Evolutionary conservation across 2,329 filamentous ascomycete genomes (phyloP).

Genomic region (Helotiales sp.): DNA sequence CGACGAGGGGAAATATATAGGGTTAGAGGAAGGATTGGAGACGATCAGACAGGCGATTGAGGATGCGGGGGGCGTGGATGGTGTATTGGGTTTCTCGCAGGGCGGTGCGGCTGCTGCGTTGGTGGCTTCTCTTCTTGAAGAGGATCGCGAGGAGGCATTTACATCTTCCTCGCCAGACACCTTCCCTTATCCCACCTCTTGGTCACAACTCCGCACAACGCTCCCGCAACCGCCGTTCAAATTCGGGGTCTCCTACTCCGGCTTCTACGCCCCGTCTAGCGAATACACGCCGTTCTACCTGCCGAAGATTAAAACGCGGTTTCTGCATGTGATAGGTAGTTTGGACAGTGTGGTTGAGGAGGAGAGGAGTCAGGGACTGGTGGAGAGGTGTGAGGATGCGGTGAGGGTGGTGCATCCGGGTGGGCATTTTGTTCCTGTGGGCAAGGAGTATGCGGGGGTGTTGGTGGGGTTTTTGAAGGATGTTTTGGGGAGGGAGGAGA

Average conservation of each 20-base stretch:
- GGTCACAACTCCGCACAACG: conserved; percentile 43
- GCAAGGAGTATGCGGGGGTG: conserved; percentile 79
- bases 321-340: conserved; percentile 81
- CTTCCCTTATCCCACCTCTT: conserved; percentile 55
- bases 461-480: conserved; percentile 70
- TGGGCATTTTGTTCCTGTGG: conserved; percentile 86
- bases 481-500: conserved; percentile 56
- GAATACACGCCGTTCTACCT: conserved; percentile 74
- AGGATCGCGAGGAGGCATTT: conserved; percentile 53
- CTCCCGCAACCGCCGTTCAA: conserved; percentile 54
- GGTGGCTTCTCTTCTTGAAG: conserved; percentile 74
- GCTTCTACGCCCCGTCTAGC: conserved; percentile 69
- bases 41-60: conserved; percentile 65
- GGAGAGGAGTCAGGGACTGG: conserved; percentile 66
- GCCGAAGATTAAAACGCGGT: conserved; percentile 75
- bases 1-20: conserved; percentile 68
- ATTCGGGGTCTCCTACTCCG: conserved; percentile 79
- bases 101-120: conserved; percentile 76
- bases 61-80: conserved; percentile 72
- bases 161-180: conserved; percentile 44
- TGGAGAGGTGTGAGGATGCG: conserved; percentile 63
- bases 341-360: conserved; percentile 91
- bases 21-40: conserved; percentile 70
- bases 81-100: conserved; percentile 82
- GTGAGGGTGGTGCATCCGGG: conserved; percentile 75